These are phyloP conservation scores for Beta lomatogona DNA, from an alignment of 179 eudicot species.

Conservation along the genomic window DNA sequence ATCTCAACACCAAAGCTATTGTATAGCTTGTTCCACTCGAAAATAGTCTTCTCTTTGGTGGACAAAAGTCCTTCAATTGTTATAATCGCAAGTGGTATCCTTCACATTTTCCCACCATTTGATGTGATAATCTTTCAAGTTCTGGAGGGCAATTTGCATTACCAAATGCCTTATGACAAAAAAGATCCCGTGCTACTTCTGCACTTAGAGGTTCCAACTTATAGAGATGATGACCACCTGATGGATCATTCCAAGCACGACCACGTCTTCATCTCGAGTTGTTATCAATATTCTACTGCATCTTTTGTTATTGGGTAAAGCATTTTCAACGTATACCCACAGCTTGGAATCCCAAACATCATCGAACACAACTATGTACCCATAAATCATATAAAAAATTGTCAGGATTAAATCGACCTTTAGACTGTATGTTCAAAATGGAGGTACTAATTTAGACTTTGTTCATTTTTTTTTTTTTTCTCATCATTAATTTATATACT, in stretches of 20 bases:
- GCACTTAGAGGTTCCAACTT: neutral
- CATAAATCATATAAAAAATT: neutral
- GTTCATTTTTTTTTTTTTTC: too few relatives aligned
- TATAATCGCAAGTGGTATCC: neutral
- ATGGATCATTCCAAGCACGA: neutral
- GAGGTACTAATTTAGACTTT: too few relatives aligned
- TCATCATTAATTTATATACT: too few relatives aligned
- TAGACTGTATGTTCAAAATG: too few relatives aligned
- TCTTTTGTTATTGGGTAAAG: neutral
- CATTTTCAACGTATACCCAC: neutral
- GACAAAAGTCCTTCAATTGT: neutral
- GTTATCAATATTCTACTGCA: neutral
- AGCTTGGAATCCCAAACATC: slow-evolving; percentile 1
- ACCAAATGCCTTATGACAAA: neutral
- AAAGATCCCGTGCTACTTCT: neutral
- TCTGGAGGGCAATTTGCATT: neutral
- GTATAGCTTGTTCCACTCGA: neutral
- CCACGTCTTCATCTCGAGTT: neutral
- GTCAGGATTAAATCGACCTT: too few relatives aligned
- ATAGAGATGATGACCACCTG: neutral
- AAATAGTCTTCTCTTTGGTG: neutral
- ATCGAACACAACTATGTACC: slow-evolving; percentile 4
- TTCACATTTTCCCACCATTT: neutral
- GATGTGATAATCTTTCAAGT: neutral
- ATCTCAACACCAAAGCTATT: neutral